Conservation (phyloP, 2,329 filamentous ascomycete species). For the Sarocladium kiliense region DNA sequence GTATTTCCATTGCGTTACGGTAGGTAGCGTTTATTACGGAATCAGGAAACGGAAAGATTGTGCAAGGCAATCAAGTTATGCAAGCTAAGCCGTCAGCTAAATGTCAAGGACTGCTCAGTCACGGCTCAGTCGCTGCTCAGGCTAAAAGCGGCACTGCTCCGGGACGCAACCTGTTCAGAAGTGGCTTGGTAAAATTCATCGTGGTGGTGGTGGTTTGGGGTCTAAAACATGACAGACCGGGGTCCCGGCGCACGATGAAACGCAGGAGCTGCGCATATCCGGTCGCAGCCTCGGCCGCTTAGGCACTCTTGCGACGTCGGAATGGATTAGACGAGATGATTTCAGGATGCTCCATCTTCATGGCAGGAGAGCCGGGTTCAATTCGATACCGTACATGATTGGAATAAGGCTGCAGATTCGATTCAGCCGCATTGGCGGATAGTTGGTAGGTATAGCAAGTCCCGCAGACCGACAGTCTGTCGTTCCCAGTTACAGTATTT, state of each 20-base stretch:
- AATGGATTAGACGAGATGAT: not conserved
- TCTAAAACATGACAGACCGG: constrained; percentile 7
- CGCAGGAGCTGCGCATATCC: constrained; percentile 6
- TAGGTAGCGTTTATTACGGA: too few species aligned
- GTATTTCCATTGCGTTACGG: too few species aligned
- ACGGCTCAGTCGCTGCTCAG: too few species aligned
- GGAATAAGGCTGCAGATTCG: not conserved
- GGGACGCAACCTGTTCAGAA: too few species aligned
- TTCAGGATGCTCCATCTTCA: not conserved
- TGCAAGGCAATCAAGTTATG: too few species aligned
- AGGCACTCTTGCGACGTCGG: constrained; percentile 5
- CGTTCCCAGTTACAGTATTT: not conserved
- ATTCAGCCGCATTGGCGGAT: not conserved
- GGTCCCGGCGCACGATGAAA: constrained; percentile 5
- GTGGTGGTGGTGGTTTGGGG: not conserved
- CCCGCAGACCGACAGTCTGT: not conserved
- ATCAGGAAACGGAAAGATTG: too few species aligned
- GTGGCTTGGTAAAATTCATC: not conserved
- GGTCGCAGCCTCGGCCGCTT: constrained; percentile 6
- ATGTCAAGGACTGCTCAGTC: too few species aligned
- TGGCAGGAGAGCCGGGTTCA: not conserved
- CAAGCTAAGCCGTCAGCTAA: too few species aligned
- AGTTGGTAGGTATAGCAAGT: not conserved
- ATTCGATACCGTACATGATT: constrained; percentile 1
- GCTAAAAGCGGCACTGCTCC: constrained; percentile 12